A percentile compares a stretch with the other conserved stretches of the same genome.
These are phyloP conservation scores for Sarcodon aspratus DNA, from an alignment of 768 basidiomycete genomes.

Conservation along the genomic window DNA sequence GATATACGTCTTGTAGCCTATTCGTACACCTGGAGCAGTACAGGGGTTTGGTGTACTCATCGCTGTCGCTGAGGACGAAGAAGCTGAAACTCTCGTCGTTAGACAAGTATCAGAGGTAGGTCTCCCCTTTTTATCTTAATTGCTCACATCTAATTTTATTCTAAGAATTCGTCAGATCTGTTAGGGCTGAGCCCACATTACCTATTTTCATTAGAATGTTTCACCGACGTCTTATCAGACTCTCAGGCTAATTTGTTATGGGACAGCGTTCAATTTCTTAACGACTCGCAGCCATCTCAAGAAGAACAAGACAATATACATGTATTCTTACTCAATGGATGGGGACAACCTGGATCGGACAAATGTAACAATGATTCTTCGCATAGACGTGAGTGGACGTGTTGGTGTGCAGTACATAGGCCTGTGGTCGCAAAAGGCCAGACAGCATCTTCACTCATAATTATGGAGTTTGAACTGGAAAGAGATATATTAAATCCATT, in stretches of 20 bases:
- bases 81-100: conserved; percentile 42
- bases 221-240: conserved; percentile 58
- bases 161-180: conserved; percentile 62
- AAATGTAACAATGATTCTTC: conserved; percentile 16
- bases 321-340: conserved; percentile 62
- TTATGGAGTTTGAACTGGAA: conserved; percentile 78
- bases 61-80: conserved; percentile 49
- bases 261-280: conserved; percentile 64
- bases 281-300: conserved; percentile 29
- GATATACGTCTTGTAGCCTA: conserved; percentile 36
- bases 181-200: conserved; percentile 61
- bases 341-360: conserved; percentile 50
- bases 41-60: conserved; percentile 80
- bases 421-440: conserved; percentile 21
- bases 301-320: conserved; percentile 40
- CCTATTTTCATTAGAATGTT: conserved; percentile 63
- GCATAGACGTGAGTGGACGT: conserved; percentile 43
- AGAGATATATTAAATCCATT: conserved; percentile 59
- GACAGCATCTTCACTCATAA: conserved; percentile 28
- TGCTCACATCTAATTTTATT: background rate
- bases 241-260: conserved; percentile 55
- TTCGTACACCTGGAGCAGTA: conserved; percentile 69
- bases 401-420: conserved; percentile 60
- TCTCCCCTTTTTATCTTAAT: background rate
- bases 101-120: conserved; percentile 73